These are phyloP conservation scores for Colletotrichum godetiae DNA, from an alignment of 2,329 filamentous ascomycete genomes.

Conservation along the genomic window DNA sequence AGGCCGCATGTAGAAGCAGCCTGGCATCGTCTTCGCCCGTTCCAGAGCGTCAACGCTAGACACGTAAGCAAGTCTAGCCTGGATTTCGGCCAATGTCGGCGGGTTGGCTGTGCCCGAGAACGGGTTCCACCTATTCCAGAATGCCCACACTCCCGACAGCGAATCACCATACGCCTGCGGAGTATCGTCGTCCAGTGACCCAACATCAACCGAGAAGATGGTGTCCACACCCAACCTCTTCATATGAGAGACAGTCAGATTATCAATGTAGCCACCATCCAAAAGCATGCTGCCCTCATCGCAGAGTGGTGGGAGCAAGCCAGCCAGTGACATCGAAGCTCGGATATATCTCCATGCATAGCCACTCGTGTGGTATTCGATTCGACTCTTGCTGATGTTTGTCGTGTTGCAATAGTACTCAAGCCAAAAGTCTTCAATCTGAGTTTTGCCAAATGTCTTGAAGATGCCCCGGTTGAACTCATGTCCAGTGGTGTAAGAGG, in stretches of 20 bases:
- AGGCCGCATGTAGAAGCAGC: slow-evolving; percentile 96
- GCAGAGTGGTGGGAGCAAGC: slow-evolving; percentile 90
- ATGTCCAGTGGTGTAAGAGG: slow-evolving; percentile 97
- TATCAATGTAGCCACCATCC: slow-evolving; percentile 97
- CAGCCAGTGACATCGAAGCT: slow-evolving; percentile 96
- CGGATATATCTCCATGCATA: slow-evolving; percentile 98
- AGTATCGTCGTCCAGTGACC: slow-evolving; percentile 89
- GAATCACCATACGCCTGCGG: slow-evolving; percentile 95
- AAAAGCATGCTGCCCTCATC: slow-evolving; percentile 97
- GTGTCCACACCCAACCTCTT: slow-evolving; percentile 91
- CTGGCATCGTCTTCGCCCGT: slow-evolving; percentile 88
- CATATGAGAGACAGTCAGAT: slow-evolving; percentile 97
- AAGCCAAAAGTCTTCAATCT: slow-evolving; percentile 99
- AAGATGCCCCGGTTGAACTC: slow-evolving; percentile 99
- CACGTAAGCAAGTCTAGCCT: slow-evolving; percentile 93
- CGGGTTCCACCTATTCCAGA: slow-evolving; percentile 96
- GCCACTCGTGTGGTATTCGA: slow-evolving; percentile 93
- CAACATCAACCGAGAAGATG: slow-evolving; percentile 96
- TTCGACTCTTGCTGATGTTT: slow-evolving; percentile 93
- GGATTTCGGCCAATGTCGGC: slow-evolving; percentile 94
- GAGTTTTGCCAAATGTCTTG: slow-evolving; percentile 96
- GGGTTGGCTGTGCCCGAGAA: slow-evolving; percentile 91
- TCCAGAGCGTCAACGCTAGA: slow-evolving; percentile 95
- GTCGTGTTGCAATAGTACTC: slow-evolving; percentile 99
- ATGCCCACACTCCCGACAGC: slow-evolving; percentile 93